Percentiles rank a stretch among this genome's conserved stretches.
These are phyloP conservation scores for Colletotrichum eleusines DNA, from an alignment of 2,329 filamentous ascomycete genomes.

Conservation along the genomic window DNA sequence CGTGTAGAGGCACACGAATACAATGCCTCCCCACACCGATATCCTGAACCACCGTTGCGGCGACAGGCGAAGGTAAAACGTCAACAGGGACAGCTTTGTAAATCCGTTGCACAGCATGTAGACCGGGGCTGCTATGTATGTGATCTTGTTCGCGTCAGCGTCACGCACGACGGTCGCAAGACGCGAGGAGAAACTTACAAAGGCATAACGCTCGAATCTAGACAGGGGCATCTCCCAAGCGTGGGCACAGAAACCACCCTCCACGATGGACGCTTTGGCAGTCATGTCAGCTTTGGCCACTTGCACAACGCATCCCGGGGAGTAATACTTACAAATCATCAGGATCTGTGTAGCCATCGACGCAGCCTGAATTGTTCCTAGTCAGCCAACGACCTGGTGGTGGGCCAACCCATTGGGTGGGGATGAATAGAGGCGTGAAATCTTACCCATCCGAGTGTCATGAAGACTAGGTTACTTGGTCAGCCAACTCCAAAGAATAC, in stretches of 20 bases:
- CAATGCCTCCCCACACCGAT: slow-evolving; percentile 48
- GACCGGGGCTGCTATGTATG: slow-evolving; percentile 46
- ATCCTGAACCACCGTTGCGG: slow-evolving; percentile 51
- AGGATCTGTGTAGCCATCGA: slow-evolving; percentile 31
- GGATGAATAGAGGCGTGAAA: neutral
- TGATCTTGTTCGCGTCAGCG: slow-evolving; percentile 11
- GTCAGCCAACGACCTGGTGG: neutral
- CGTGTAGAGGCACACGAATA: slow-evolving; percentile 49
- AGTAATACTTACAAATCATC: slow-evolving; percentile 9
- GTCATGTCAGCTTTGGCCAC: neutral
- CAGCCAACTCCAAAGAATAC: neutral
- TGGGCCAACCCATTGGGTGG: neutral
- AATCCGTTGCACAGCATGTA: slow-evolving; percentile 52
- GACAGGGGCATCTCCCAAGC: slow-evolving; percentile 42
- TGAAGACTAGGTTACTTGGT: slow-evolving; percentile 27
- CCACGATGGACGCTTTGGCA: slow-evolving; percentile 6
- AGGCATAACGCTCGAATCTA: slow-evolving; percentile 28
- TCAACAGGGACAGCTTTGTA: slow-evolving; percentile 54
- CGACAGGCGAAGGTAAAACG: slow-evolving; percentile 54
- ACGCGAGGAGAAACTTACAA: slow-evolving; percentile 23
- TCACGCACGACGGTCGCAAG: no score
- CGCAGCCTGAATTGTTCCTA: slow-evolving; percentile 4
- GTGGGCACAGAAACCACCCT: slow-evolving; percentile 37
- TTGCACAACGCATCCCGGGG: neutral
- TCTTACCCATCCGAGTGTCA: slow-evolving; percentile 42